A percentile compares a stretch with the other conserved stretches of the same genome.
phyloP scores from a whole-genome alignment of 2,329 filamentous ascomycete genomes.

The Apiospora marii region DNA sequence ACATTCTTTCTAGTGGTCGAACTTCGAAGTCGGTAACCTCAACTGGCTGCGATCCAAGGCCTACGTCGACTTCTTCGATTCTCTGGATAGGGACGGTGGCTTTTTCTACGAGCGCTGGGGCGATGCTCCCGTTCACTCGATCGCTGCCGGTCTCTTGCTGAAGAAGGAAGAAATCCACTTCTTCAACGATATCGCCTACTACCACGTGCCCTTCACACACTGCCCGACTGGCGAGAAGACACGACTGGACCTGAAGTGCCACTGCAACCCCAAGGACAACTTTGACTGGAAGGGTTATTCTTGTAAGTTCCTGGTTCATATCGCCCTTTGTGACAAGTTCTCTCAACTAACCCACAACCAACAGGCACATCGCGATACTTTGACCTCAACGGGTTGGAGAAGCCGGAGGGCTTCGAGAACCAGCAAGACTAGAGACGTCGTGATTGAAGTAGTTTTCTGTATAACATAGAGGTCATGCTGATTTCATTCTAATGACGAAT shows the following conservation, averaged over 20 bases:
- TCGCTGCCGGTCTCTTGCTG: constrained; percentile 85
- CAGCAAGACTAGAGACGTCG: constrained; percentile 52
- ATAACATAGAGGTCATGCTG: constrained; percentile 19
- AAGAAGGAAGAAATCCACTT: constrained; percentile 96
- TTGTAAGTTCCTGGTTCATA: constrained; percentile 67
- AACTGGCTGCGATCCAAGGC: constrained; percentile 90
- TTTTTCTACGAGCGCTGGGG: constrained; percentile 99
- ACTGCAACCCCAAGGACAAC: constrained; percentile 95
- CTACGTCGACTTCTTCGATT: constrained; percentile 90
- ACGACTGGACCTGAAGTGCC: constrained; percentile 85
- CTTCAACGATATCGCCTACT: constrained; percentile 99
- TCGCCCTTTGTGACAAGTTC: not conserved
- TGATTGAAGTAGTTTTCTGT: constrained; percentile 22
- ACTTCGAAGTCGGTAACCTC: constrained; percentile 95
- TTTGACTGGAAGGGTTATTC: constrained; percentile 99
- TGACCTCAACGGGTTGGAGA: constrained; percentile 80
- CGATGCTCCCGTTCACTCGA: constrained; percentile 97
- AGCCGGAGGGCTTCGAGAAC: constrained; percentile 85
- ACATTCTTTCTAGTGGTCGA: constrained; percentile 78
- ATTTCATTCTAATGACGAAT: constrained; percentile 22
- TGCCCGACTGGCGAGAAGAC: constrained; percentile 91
- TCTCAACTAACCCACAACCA: constrained; percentile 29
- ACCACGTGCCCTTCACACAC: constrained; percentile 97
- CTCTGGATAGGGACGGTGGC: constrained; percentile 87
- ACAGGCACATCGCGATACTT: constrained; percentile 86